Conservation (phyloP, 1,139 yeast genomes). For the Taiozyma sp. region DNA sequence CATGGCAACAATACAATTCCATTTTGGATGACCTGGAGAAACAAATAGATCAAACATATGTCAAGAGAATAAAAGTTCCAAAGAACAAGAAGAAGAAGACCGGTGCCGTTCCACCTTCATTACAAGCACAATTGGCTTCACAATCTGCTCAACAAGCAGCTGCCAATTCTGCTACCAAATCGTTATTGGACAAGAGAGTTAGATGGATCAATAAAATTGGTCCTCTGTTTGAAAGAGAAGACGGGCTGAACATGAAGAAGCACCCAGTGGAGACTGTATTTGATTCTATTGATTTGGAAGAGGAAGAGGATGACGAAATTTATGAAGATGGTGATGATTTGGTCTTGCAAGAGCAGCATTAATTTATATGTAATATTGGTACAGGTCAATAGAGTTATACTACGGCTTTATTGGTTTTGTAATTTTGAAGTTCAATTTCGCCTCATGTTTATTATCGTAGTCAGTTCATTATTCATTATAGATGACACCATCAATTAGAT, state of each 20-base stretch:
- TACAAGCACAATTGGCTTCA: constrained; percentile 28
- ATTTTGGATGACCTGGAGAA: constrained; percentile 91
- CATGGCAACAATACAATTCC: constrained; percentile 91
- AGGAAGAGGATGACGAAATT: constrained; percentile 36
- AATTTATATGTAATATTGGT: not conserved
- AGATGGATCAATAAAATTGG: constrained; percentile 93
- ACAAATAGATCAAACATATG: constrained; percentile 93
- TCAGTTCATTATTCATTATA: constrained; percentile 12
- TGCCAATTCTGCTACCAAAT: constrained; percentile 72
- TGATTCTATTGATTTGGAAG: constrained; percentile 47
- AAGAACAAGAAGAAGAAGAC: constrained; percentile 69
- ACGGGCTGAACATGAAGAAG: constrained; percentile 66
- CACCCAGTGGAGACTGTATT: constrained; percentile 66
- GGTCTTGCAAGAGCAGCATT: constrained; percentile 15
- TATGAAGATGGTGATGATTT: constrained; percentile 27
- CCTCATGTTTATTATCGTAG: not conserved
- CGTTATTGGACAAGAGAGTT: constrained; percentile 76
- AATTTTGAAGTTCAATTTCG: no score
- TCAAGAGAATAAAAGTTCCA: constrained; percentile 79
- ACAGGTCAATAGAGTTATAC: no score
- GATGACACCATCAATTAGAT: constrained; percentile 33
- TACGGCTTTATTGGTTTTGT: no score
- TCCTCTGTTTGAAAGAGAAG: constrained; percentile 58
- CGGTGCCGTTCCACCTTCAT: constrained; percentile 20
- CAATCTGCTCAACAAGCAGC: constrained; percentile 44